Conservation (phyloP, 306 rosid species). For the barrel medic (Medicago truncatula) region DNA sequence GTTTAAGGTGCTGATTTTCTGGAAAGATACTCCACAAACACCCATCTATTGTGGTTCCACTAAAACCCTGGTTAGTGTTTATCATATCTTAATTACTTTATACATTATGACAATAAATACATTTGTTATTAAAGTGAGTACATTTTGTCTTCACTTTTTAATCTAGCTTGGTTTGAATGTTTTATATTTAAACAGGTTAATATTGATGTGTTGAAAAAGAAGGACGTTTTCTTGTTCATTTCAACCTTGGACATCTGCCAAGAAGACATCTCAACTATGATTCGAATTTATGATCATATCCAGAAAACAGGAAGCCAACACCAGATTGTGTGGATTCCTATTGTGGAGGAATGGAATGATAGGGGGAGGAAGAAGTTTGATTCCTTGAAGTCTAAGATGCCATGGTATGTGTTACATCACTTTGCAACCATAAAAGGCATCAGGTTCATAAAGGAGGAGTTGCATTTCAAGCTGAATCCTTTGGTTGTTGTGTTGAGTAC, state of each 20-base stretch:
- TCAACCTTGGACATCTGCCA: slow-evolving; percentile 50
- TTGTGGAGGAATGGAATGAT: slow-evolving; percentile 56
- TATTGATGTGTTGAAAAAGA: slow-evolving; percentile 50
- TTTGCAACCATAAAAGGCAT: slow-evolving; percentile 46
- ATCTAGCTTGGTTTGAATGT: neutral
- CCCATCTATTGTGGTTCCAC: slow-evolving; percentile 55
- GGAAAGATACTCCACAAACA: slow-evolving; percentile 33
- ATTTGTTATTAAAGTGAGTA: no score
- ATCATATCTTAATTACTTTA: neutral
- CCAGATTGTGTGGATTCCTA: slow-evolving; percentile 51
- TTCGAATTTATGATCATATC: slow-evolving; percentile 41
- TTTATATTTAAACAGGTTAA: slow-evolving; percentile 37
- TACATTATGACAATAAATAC: no score
- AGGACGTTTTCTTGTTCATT: slow-evolving; percentile 48
- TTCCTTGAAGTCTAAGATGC: slow-evolving; percentile 46
- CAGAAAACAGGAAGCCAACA: slow-evolving; percentile 33
- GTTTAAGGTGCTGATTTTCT: slow-evolving; percentile 37
- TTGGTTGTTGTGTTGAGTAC: slow-evolving; percentile 43
- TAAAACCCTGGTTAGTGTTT: slow-evolving; percentile 39
- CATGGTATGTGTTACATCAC: slow-evolving; percentile 51
- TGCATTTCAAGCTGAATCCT: slow-evolving; percentile 57
- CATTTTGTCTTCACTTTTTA: no score
- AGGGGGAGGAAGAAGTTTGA: slow-evolving; percentile 47
- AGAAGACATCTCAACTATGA: slow-evolving; percentile 41
- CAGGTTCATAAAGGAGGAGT: slow-evolving; percentile 53